Conservation (phyloP, 2,329 filamentous ascomycete species). For the Fusarium ramigenum region DNA sequence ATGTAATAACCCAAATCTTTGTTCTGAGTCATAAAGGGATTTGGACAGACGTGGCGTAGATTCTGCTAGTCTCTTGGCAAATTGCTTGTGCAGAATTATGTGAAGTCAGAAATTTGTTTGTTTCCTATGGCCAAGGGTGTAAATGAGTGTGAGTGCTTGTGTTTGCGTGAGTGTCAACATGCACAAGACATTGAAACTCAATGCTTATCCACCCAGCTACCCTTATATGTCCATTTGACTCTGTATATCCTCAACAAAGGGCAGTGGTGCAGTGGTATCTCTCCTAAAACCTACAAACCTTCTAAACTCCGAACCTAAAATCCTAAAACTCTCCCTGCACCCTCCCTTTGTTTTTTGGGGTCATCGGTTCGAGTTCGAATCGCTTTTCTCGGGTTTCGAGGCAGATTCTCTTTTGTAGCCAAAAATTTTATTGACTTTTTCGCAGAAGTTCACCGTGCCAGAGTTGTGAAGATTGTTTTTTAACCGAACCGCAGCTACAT, state of each 20-base stretch:
- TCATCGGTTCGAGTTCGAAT: not conserved
- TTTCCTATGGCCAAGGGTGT: not conserved
- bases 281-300: not conserved
- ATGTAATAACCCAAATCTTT: too few relatives aligned
- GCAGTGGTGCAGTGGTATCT: not conserved
- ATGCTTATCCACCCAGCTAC: too few relatives aligned
- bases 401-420: not conserved
- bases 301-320: not conserved
- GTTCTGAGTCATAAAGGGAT: too few relatives aligned
- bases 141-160: not conserved
- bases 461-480: not conserved
- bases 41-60: not conserved
- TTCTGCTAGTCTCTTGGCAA: not conserved
- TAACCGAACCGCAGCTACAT: too few relatives aligned
- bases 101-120: not conserved
- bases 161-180: not conserved
- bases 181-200: not conserved
- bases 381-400: fast-evolving
- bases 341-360: not conserved
- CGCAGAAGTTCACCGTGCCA: too few relatives aligned
- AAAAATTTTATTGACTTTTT: too few relatives aligned
- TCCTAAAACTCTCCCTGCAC: not conserved
- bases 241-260: not conserved
- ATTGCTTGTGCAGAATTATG: not conserved
- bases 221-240: not conserved